Evolutionary conservation across 352 stramenopile genomes (phyloP), one percentile per base, ranked within the genome.

Genomic region (Phytophthora tubulina): DNA sequence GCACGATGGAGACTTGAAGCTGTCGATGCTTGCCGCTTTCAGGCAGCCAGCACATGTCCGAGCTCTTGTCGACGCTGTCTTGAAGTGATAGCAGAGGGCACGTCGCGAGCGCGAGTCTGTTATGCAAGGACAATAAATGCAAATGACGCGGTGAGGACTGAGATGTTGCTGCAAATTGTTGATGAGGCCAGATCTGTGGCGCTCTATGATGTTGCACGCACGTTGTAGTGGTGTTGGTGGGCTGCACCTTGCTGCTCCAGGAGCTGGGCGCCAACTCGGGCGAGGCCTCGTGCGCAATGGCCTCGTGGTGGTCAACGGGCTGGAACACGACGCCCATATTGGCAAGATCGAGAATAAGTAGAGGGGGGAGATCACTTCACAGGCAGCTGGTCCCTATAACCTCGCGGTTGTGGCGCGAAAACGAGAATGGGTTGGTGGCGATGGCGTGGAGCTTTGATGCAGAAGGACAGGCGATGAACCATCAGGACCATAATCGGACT

Each of bases 251-350:
- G 49, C 64, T 36, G 63, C 57, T 64, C 72, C 75, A 80, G 52
- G 64, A 57, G 64, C 56, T 50, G 39, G 70, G 61, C 41, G 70
- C 62, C 36, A 74, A 13, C 57, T 74, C 57, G 14, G 62, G 51
- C 35, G 59, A 73, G 4, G 39, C 48, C 13, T 70, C 35, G 21
- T 17, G 30, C 31, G 61, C 63, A 13, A 67, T 67, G 15, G 59
- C 71, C 17, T 68, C 64, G 41, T 60, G 64, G 17, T 68, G 57
- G n/a, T 71, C 64, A 48, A 73, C 50, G 48, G 70, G 41, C 51
- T 72, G 63, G 42, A 59, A 69, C 32, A 76, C 57, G 56, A 76
- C 69, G 32, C 69, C 69, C 69, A 76, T 76, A 53, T 15, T 36
- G 67, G 27, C 50, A 46, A 57, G 32, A 41, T 62, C 32, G 11